Base-by-base conservation (phyloP, 1,284 basidiomycete species). In the Trichosporon ovoides region DNA sequence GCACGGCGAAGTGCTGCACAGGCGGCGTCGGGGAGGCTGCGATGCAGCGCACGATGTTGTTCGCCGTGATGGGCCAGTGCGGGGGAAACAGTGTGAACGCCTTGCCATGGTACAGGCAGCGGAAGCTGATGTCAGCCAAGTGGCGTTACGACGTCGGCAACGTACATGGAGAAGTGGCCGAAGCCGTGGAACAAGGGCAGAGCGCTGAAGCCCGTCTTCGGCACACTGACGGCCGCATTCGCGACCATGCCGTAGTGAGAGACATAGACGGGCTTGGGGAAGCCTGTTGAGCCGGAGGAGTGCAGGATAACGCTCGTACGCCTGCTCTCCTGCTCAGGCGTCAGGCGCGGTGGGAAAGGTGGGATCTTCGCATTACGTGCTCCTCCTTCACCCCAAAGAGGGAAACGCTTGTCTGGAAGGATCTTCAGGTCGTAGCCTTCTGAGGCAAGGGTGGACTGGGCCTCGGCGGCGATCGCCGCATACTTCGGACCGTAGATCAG, bases 231-330 rank as follows among this genome's bases (percentile, higher is more conserved):
- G 14, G 70, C 69, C 10, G 66, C 66, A 56, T 75, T 76, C 35
- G 73, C 73, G 22, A 76, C 65, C 38, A 75, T 53, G 12, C 73
- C 75, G 49, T 71, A 73, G 60, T 77, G 72, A 7, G 72, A 68
- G 40, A 77, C 66, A 60, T 68, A 73, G 19, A 74, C 73, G 11
- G 73, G 73, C 53, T 75, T 77, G 9, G 79, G 79, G 52, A 78
- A 75, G 22, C 82, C 77, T 5, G 83, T 83, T 12, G 83, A 84
- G 36, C 85, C 84, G 1, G 80, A 82, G 3, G 84, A 85, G 63
- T 86, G 85, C n/a, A 86, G 74, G 55, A 85, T 80, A 10, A 83
- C 80, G 12, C 80, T 75, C 2, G 80, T 79, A 18, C 83, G 69
- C 16, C 73, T 63, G 7, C 60, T 59, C 64, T 84, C 83, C 55